Percentiles rank a stretch among this genome's conserved stretches.
phyloP scores from a whole-genome alignment of 768 basidiomycete species.

The Tephrocybe rancida region DNA sequence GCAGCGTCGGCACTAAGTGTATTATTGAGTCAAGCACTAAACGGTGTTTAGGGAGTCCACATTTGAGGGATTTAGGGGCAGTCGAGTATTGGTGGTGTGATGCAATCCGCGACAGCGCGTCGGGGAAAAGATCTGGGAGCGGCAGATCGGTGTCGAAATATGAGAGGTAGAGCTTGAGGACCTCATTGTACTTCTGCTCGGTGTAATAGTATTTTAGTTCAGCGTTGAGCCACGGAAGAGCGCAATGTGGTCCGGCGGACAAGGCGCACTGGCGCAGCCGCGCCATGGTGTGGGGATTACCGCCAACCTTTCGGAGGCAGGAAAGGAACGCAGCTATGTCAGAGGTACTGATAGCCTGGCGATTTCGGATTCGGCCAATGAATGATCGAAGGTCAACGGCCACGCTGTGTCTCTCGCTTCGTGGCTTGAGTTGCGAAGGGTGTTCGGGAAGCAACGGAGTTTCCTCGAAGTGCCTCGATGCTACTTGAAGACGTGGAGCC shows the following conservation, averaged over 20 bases:
- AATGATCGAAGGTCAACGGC: slow-evolving; percentile 8
- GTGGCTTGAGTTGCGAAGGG: not conserved
- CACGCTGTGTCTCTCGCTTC: not conserved
- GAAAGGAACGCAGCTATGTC: slow-evolving; percentile 6
- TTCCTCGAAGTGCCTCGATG: too few species aligned
- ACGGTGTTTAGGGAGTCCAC: slow-evolving; percentile 8
- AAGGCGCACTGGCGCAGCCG: slow-evolving; percentile 11
- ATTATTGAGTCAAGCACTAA: slow-evolving; percentile 17
- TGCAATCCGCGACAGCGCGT: slow-evolving; percentile 1
- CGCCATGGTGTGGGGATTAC: not conserved
- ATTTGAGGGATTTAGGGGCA: not conserved
- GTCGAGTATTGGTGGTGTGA: not conserved
- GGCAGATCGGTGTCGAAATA: not conserved
- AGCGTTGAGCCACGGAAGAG: slow-evolving; percentile 12
- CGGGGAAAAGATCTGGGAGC: slow-evolving; percentile 6
- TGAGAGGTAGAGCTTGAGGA: slow-evolving; percentile 10
- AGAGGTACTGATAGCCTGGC: not conserved
- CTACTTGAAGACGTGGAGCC: too few species aligned
- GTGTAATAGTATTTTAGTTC: slow-evolving; percentile 8
- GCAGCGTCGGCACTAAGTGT: slow-evolving; percentile 8
- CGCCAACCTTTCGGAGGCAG: slow-evolving; percentile 7
- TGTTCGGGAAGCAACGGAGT: not conserved
- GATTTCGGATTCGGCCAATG: not conserved
- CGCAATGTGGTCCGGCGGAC: not conserved
- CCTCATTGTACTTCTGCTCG: slow-evolving; percentile 9